phyloP scores from a whole-genome alignment of 306 rosid species.

The Prunus mume region DNA sequence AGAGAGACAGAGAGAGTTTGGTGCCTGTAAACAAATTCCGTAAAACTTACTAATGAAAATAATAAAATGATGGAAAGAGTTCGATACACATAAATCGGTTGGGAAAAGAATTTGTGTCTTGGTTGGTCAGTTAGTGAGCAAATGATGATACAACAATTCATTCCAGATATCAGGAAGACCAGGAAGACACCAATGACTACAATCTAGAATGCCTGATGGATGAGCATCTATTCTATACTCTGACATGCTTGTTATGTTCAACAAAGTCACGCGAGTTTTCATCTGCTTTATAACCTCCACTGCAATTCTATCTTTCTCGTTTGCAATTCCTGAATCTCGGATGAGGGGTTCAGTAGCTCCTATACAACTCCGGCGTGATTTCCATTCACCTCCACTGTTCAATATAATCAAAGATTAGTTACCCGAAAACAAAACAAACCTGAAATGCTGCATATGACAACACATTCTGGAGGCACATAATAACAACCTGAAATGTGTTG shows the following conservation, averaged over 20 bases:
- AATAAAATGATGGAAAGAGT: background rate
- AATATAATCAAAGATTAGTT: background rate
- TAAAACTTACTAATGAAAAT: no score
- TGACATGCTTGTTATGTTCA: slow-evolving; percentile 66
- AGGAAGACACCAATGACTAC: slow-evolving; percentile 99
- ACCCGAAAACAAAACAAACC: no score
- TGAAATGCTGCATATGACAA: no score
- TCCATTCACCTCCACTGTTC: slow-evolving; percentile 75
- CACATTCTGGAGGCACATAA: no score
- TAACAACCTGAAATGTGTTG: no score
- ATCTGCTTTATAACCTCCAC: slow-evolving; percentile 61
- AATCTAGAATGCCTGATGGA: slow-evolving; percentile 74
- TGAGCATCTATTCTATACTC: slow-evolving; percentile 78
- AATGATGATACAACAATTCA: slow-evolving; percentile 60
- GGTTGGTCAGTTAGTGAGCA: slow-evolving; percentile 29
- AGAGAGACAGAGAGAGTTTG: no score
- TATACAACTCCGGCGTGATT: slow-evolving; percentile 80
- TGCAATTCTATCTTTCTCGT: slow-evolving; percentile 53
- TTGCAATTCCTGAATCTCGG: slow-evolving; percentile 15
- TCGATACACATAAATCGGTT: background rate
- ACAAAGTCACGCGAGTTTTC: slow-evolving; percentile 68
- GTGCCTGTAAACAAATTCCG: no score
- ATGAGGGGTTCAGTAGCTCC: slow-evolving; percentile 62
- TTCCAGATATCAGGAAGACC: slow-evolving; percentile 96
- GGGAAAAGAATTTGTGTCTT: background rate